Conservation (phyloP, 805 yeast genomes). For the Starmerella kuoi region DNA sequence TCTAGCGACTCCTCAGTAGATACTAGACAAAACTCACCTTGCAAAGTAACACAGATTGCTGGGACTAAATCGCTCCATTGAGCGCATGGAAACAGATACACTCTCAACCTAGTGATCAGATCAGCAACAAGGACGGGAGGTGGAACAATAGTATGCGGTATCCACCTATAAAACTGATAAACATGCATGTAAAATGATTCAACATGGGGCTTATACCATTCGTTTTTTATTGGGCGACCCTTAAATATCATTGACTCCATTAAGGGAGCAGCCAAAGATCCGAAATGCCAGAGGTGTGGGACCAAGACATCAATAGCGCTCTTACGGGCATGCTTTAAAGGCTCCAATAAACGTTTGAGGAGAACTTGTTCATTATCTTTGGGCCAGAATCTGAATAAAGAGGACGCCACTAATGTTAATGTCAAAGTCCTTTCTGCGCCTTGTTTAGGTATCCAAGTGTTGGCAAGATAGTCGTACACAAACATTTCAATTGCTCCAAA, state of each 20-base stretch:
- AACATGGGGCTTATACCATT: constrained; percentile 2
- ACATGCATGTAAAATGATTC: constrained; percentile 7
- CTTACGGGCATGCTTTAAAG: constrained; percentile 4
- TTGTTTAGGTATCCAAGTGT: constrained; percentile 6
- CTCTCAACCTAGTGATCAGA: constrained; percentile 3
- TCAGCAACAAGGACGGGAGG: constrained; percentile 1
- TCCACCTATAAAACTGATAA: constrained; percentile 7
- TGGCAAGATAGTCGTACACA: constrained; percentile 12
- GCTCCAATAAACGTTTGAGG: constrained; percentile 2
- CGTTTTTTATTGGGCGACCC: background rate
- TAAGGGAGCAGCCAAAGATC: constrained; percentile 7
- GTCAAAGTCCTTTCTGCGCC: constrained; percentile 4
- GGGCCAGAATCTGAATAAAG: constrained; percentile 16
- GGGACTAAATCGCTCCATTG: constrained; percentile 14
- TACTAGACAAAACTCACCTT: constrained; percentile 15
- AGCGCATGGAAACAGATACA: constrained; percentile 12
- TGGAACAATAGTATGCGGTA: background rate
- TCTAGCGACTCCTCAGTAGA: background rate
- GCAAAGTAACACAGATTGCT: constrained; percentile 12
- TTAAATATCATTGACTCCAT: background rate
- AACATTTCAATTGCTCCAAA: constrained; percentile 6
- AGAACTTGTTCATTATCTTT: background rate
- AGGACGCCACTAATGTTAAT: constrained; percentile 7
- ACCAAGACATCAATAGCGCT: constrained; percentile 7
- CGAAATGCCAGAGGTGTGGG: constrained; percentile 17